phyloP scores from a whole-genome alignment of 192 early-diverging fungal species.

The Geranomyces variabilis region DNA sequence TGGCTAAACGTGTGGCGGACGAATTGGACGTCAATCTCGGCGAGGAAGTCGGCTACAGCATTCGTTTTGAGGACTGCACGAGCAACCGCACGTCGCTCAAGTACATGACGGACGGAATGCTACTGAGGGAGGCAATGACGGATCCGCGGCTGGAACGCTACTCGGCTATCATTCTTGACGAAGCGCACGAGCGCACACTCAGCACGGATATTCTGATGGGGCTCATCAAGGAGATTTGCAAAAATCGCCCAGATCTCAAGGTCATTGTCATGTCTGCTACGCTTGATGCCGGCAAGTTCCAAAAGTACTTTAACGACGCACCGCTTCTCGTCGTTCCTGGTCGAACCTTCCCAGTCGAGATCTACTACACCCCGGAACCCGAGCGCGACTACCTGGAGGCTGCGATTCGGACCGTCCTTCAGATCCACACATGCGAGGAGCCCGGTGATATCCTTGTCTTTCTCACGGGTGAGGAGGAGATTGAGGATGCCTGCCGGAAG shows the following conservation, averaged over 20 bases:
- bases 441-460: constrained; percentile 97
- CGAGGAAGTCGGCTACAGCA: constrained; percentile 95
- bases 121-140: constrained; percentile 96
- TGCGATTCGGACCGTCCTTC: constrained; percentile 90
- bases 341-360: constrained; percentile 97
- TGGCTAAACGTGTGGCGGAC: constrained; percentile 97
- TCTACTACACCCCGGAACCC: constrained; percentile 96
- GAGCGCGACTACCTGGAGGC: constrained; percentile 97
- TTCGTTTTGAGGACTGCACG: constrained; percentile 98
- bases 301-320: constrained; percentile 96
- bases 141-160: constrained; percentile 86
- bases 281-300: constrained; percentile 97
- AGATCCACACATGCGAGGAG: constrained; percentile 91
- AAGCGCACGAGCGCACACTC: constrained; percentile 99
- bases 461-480: constrained; percentile 98
- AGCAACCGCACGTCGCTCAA: constrained; percentile 83
- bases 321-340: constrained; percentile 91
- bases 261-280: constrained; percentile 98
- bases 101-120: constrained; percentile 99
- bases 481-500: constrained; percentile 91
- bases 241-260: constrained; percentile 79
- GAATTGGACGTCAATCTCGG: constrained; percentile 95
- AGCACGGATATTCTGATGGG: constrained; percentile 96
- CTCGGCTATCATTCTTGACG: constrained; percentile 97
- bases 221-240: constrained; percentile 83